These are phyloP conservation scores for Cryptococcus sp. DNA, from an alignment of 1,284 basidiomycete genomes.

Conservation along the genomic window DNA sequence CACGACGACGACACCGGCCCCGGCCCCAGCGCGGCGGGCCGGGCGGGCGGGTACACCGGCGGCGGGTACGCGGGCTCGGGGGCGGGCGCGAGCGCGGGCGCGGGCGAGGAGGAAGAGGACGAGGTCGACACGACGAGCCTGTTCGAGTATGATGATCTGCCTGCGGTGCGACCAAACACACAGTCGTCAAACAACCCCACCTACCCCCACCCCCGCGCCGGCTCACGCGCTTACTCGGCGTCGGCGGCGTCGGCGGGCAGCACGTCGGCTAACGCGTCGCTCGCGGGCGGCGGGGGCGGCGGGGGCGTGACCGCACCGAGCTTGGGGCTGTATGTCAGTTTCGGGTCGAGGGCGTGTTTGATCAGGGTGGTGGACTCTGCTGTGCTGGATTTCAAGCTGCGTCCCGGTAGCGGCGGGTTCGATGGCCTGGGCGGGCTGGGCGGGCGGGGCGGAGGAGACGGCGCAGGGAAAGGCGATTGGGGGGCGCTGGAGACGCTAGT, in stretches of 20 bases:
- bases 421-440: neutral
- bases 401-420: neutral
- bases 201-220: neutral
- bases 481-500: conserved; percentile 1
- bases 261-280: too few species aligned
- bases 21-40: too few species aligned
- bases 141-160: conserved; percentile 7
- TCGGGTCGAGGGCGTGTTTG: conserved; percentile 18
- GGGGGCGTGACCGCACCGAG: too few species aligned
- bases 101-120: neutral
- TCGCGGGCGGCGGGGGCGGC: too few species aligned
- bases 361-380: conserved; percentile 17
- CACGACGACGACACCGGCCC: too few species aligned
- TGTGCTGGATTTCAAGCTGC: conserved; percentile 14
- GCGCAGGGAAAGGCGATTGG: conserved; percentile 8
- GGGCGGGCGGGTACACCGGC: too few species aligned
- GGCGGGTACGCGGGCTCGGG: too few species aligned
- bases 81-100: too few species aligned
- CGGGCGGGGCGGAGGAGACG: neutral
- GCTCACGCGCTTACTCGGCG: neutral
- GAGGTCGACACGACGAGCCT: conserved; percentile 2
- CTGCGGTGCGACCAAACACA: neutral
- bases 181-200: neutral
- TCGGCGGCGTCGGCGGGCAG: too few species aligned
- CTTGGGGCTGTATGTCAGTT: conserved; percentile 16